These are phyloP conservation scores for Exophiala dermatitidis DNA, from an alignment of 2,329 filamentous ascomycete genomes.

Conservation along the genomic window DNA sequence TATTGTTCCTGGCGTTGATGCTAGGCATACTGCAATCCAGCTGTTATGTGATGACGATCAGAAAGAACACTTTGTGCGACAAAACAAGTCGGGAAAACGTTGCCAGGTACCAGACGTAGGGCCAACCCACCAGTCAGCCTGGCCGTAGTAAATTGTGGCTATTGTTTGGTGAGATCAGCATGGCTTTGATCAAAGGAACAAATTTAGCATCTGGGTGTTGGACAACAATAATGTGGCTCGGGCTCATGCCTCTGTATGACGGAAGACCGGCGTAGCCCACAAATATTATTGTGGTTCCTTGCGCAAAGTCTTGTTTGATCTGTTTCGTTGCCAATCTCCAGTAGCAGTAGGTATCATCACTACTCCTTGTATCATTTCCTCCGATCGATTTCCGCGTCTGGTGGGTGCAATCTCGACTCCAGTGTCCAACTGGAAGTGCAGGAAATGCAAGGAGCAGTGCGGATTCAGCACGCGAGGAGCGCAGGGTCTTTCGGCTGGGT, in stretches of 20 bases:
- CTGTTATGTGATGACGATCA: neutral
- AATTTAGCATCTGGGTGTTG: constrained; percentile 4
- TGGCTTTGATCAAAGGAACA: constrained; percentile 1
- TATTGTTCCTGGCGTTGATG: neutral
- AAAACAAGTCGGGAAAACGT: neutral
- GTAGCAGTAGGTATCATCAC: neutral
- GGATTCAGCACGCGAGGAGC: neutral
- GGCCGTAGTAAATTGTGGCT: neutral
- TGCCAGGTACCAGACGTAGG: neutral
- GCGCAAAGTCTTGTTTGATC: too few species aligned
- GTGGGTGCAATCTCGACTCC: neutral
- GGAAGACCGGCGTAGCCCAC: too few species aligned
- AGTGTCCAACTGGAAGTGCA: neutral
- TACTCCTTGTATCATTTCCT: neutral
- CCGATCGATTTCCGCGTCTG: neutral
- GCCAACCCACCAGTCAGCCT: neutral
- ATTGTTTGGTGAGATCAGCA: constrained; percentile 6
- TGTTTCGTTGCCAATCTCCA: too few species aligned
- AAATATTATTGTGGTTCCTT: too few species aligned
- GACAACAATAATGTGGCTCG: neutral
- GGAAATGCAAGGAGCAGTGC: neutral
- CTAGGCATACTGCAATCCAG: neutral
- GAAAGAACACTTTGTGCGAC: neutral
- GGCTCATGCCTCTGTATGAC: too few species aligned
- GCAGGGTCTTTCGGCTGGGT: neutral